Evolutionary conservation across 495 filamentous ascomycete genomes (phyloP).

Genomic region (Aspergillus ostianus): DNA sequence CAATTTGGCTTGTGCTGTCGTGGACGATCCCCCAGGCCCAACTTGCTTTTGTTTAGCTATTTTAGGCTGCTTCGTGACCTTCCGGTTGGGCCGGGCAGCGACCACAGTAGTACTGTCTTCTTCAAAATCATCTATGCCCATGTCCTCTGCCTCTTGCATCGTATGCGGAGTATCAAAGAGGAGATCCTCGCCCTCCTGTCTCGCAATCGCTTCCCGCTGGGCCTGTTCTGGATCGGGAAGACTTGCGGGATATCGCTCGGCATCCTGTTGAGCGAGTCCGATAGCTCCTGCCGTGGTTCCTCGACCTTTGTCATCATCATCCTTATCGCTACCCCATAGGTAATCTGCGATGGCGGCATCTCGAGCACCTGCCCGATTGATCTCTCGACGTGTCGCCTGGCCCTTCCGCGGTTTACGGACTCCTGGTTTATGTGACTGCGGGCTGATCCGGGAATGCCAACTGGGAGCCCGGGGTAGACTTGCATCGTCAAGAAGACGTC

Average conservation of each 20-base stretch:
- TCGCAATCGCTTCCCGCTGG: constrained; percentile 1
- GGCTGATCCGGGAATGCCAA: not conserved
- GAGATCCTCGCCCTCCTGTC: constrained; percentile 4
- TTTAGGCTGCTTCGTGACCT: not conserved
- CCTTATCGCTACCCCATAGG: constrained; percentile 3
- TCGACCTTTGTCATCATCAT: not conserved
- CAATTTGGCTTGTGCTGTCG: not conserved
- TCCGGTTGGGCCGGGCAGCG: constrained; percentile 4
- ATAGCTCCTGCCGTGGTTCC: not conserved
- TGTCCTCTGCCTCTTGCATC: constrained; percentile 5
- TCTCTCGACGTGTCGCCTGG: constrained; percentile 5
- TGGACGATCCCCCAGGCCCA: constrained; percentile 3
- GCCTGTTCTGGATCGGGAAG: constrained; percentile 4
- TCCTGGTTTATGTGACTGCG: not conserved
- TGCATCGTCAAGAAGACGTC: not conserved
- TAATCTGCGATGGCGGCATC: constrained; percentile 5
- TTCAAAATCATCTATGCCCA: not conserved
- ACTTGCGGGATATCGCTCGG: constrained; percentile 2
- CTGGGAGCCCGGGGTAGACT: constrained; percentile 1
- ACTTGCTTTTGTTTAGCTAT: not conserved
- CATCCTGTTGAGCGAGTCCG: not conserved
- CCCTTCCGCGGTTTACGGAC: not conserved
- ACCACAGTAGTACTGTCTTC: not conserved
- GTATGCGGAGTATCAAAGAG: constrained; percentile 5
- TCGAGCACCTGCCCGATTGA: constrained; percentile 6